Evolutionary conservation across 2,329 filamentous ascomycete genomes (phyloP).

Genomic region (Ceratocystis albifundus): DNA sequence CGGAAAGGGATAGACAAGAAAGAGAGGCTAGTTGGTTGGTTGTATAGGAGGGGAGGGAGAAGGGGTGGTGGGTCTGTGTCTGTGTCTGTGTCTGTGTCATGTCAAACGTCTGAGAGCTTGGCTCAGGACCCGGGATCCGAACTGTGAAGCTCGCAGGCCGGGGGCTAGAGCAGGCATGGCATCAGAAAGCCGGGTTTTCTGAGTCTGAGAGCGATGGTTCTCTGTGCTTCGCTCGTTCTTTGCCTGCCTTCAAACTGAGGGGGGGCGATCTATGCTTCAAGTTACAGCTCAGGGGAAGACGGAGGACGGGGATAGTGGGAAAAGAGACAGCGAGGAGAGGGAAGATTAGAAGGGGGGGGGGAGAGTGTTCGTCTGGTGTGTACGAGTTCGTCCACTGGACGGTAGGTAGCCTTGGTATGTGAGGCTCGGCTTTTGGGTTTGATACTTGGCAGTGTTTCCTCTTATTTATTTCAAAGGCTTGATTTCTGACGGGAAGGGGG

Average conservation of each 20-base stretch:
- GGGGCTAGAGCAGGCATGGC: too few relatives aligned
- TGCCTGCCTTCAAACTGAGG: too few relatives aligned
- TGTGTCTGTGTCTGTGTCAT: not conserved
- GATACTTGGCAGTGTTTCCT: too few relatives aligned
- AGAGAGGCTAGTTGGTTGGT: not conserved
- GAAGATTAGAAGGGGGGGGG: not conserved
- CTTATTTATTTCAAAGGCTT: too few relatives aligned
- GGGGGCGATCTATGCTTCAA: too few relatives aligned
- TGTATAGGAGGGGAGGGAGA: too few relatives aligned
- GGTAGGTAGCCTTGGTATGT: not conserved
- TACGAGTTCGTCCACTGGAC: not conserved
- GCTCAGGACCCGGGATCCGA: not conserved
- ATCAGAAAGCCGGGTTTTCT: not conserved
- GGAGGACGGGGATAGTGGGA: not conserved
- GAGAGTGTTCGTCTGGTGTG: not conserved
- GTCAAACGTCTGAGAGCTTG: not conserved
- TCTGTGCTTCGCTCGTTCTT: too few relatives aligned
- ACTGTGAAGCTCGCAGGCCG: not conserved
- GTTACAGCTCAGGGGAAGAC: too few relatives aligned
- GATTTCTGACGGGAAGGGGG: too few relatives aligned
- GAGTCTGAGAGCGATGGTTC: not conserved
- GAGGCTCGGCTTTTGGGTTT: not conserved
- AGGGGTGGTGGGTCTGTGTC: not conserved
- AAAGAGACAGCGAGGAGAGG: not conserved
- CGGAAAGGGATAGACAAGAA: not conserved